A percentile compares a stretch with the other conserved stretches of the same genome.
These are phyloP conservation scores for Petunia hybrid DNA, from an alignment of 305 asterid genomes.

Conservation along the genomic window DNA sequence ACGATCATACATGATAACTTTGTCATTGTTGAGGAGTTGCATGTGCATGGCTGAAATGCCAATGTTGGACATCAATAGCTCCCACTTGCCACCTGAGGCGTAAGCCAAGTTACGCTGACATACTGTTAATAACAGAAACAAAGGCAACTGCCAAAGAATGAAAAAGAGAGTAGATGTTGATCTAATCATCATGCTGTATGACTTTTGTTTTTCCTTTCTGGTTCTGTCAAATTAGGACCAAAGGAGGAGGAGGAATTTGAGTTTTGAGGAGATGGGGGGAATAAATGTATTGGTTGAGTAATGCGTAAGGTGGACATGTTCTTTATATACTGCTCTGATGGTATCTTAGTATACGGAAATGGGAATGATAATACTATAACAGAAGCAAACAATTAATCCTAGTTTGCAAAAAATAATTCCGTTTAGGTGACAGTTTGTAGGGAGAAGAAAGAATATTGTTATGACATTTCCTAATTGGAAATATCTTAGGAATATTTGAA, in stretches of 20 bases:
- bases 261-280: too few species aligned
- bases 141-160: conserved; percentile 1
- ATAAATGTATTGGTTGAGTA: too few species aligned
- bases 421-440: background rate
- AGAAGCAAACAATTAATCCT: background rate
- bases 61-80: conserved; percentile 24
- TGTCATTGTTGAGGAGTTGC: conserved; percentile 39
- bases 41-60: conserved; percentile 41
- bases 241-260: too few species aligned
- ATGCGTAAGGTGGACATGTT: too few species aligned
- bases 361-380: too few species aligned
- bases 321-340: too few species aligned
- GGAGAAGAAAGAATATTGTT: background rate
- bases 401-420: background rate
- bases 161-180: background rate
- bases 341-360: too few species aligned
- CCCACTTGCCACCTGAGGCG: conserved; percentile 31
- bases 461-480: background rate
- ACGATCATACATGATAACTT: conserved; percentile 37
- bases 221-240: too few species aligned
- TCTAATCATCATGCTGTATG: background rate
- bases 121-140: background rate
- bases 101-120: background rate
- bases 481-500: conserved; percentile 1
- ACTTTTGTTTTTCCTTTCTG: background rate